Evolutionary conservation across 2,329 filamentous ascomycete species (phyloP).

Genomic region (Trichoderma simmonsii): DNA sequence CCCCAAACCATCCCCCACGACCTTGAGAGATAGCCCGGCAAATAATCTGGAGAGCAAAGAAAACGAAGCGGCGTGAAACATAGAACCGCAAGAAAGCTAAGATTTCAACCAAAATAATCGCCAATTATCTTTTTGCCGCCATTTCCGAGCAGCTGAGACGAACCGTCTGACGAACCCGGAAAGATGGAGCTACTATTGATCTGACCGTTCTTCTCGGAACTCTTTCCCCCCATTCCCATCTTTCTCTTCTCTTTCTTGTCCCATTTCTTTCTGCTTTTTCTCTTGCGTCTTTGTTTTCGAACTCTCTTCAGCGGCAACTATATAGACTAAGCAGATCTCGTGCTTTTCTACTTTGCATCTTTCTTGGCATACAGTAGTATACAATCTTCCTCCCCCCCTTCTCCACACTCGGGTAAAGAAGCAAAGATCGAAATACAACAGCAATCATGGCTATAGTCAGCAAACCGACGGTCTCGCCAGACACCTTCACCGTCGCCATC

Average conservation of each 20-base stretch:
- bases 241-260: not conserved
- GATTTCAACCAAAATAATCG: not conserved
- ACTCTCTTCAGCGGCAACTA: not conserved
- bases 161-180: constrained; percentile 4
- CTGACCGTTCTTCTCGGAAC: constrained; percentile 7
- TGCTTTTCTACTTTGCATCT: not conserved
- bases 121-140: not conserved
- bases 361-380: not conserved
- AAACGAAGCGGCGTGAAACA: not conserved
- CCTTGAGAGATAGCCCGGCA: not conserved
- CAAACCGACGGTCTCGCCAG: not conserved
- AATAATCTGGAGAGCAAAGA: not conserved
- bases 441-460: not conserved
- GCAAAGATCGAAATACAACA: not conserved
- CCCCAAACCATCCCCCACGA: not conserved
- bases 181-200: constrained; percentile 2
- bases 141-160: not conserved
- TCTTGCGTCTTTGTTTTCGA: not conserved
- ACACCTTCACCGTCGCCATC: constrained; percentile 8
- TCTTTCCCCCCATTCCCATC: not conserved
- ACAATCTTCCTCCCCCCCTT: not conserved
- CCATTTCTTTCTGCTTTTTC: not conserved
- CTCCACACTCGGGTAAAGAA: not conserved
- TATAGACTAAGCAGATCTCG: constrained; percentile 9
- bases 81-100: not conserved